Evolutionary conservation across 108 stramenopile genomes (phyloP).

Genomic region (Skeletonema marinoi): DNA sequence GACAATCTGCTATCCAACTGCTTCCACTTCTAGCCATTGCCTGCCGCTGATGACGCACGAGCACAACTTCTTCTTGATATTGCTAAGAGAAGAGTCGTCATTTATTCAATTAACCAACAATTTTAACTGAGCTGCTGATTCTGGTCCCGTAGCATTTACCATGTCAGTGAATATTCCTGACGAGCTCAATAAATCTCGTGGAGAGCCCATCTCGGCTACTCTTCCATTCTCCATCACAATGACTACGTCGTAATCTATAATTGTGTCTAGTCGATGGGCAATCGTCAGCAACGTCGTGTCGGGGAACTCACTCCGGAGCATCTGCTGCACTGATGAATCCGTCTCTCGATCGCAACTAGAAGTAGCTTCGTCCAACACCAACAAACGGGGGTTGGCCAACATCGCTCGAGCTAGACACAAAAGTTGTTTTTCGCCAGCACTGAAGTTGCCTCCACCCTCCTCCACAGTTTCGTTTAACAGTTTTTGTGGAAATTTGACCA

Average conservation of each 20-base stretch:
- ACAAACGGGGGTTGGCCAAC: constrained; percentile 31
- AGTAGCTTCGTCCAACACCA: constrained; percentile 52
- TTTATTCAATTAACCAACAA: constrained; percentile 21
- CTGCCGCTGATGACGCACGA: no score
- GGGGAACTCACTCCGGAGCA: constrained; percentile 73
- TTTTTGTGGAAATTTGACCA: constrained; percentile 35
- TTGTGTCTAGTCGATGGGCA: constrained; percentile 90
- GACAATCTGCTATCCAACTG: no score
- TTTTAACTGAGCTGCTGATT: constrained; percentile 28
- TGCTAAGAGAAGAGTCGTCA: not conserved
- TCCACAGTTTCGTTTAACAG: constrained; percentile 56
- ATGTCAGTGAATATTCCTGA: constrained; percentile 66
- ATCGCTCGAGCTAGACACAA: constrained; percentile 73
- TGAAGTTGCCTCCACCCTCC: constrained; percentile 90
- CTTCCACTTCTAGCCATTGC: no score
- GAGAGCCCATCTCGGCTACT: constrained; percentile 85
- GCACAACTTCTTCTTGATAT: no score
- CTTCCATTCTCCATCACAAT: constrained; percentile 86
- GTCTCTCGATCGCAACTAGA: constrained; percentile 48
- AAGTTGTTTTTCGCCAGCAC: constrained; percentile 92
- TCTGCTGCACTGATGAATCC: constrained; percentile 75
- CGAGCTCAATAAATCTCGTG: constrained; percentile 64
- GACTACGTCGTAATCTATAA: constrained; percentile 90
- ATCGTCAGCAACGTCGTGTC: constrained; percentile 87
- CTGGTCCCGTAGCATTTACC: constrained; percentile 64